Evolutionary conservation across 768 basidiomycete genomes (phyloP).

Genomic region (Boletales sp.): DNA sequence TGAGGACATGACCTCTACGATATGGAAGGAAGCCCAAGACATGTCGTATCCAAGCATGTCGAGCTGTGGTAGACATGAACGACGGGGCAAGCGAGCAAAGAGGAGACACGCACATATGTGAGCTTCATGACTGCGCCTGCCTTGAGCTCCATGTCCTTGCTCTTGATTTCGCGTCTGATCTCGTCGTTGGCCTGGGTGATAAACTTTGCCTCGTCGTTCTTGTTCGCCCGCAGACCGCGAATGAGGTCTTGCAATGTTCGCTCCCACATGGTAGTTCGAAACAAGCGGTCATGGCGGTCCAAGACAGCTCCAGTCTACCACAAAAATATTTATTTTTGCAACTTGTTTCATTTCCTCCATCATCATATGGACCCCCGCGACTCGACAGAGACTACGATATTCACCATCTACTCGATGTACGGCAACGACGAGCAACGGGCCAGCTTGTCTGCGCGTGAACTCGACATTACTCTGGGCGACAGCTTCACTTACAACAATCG

Average conservation of each 20-base stretch:
- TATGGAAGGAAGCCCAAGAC: constrained; percentile 94
- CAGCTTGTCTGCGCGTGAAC: constrained; percentile 47
- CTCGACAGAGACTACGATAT: constrained; percentile 73
- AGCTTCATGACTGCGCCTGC: constrained; percentile 93
- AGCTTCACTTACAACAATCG: constrained; percentile 29
- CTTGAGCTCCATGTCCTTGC: constrained; percentile 96
- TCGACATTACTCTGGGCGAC: constrained; percentile 32
- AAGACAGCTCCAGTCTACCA: too few relatives aligned
- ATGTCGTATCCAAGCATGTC: constrained; percentile 97
- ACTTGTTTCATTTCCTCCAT: too few relatives aligned
- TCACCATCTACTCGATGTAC: constrained; percentile 88
- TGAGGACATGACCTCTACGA: constrained; percentile 98
- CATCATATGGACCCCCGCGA: constrained; percentile 29
- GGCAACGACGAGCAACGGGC: constrained; percentile 50
- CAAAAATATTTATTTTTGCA: too few relatives aligned
- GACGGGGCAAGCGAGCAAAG: neutral
- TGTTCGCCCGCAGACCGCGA: constrained; percentile 92
- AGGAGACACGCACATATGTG: constrained; percentile 73
- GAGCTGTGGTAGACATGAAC: constrained; percentile 50
- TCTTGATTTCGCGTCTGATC: constrained; percentile 86
- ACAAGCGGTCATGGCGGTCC: too few relatives aligned
- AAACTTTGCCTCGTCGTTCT: constrained; percentile 89
- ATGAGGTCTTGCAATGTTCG: constrained; percentile 93
- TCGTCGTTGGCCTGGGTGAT: constrained; percentile 92
- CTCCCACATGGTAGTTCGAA: constrained; percentile 74